Evolutionary conservation across 2,329 filamentous ascomycete species (phyloP).

Genomic region (Verticillium nubilum): DNA sequence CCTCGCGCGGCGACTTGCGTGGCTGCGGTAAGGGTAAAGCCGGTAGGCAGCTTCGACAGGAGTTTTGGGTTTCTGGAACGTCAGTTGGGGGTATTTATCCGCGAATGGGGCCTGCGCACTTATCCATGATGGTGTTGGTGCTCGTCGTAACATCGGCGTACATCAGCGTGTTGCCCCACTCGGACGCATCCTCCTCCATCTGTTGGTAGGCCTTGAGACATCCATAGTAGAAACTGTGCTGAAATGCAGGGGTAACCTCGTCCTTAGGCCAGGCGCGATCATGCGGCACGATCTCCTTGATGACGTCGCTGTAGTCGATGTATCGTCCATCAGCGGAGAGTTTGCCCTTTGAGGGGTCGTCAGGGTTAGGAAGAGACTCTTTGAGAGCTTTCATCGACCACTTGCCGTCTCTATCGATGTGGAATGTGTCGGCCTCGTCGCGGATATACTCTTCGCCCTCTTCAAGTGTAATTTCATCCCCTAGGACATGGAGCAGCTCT

Average conservation of each 20-base stretch:
- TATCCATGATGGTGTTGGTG: slow-evolving; percentile 89
- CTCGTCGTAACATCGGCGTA: slow-evolving; percentile 92
- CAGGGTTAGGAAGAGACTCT: slow-evolving; percentile 23
- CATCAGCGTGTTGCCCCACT: slow-evolving; percentile 73
- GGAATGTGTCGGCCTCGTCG: slow-evolving; percentile 79
- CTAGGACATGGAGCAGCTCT: slow-evolving; percentile 60
- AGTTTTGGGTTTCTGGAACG: slow-evolving; percentile 64
- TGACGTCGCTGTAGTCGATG: slow-evolving; percentile 66
- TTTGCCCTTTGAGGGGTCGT: slow-evolving; percentile 39
- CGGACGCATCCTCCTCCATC: slow-evolving; percentile 47
- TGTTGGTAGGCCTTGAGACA: slow-evolving; percentile 63
- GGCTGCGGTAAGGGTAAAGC: slow-evolving; percentile 84
- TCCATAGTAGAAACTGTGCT: slow-evolving; percentile 73
- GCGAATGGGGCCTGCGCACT: slow-evolving; percentile 41
- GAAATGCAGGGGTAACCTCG: slow-evolving; percentile 78
- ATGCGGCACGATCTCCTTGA: slow-evolving; percentile 72
- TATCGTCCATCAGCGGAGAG: slow-evolving; percentile 23
- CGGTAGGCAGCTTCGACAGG: slow-evolving; percentile 69
- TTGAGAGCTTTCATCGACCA: slow-evolving; percentile 53
- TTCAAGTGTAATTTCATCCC: slow-evolving; percentile 61
- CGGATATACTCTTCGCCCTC: slow-evolving; percentile 67
- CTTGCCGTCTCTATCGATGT: slow-evolving; percentile 58
- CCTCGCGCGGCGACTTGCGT: slow-evolving; percentile 85
- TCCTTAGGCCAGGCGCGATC: slow-evolving; percentile 60
- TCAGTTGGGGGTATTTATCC: not conserved